Base-by-base conservation (phyloP, 805 yeast species). In the Ogataea ramenticola region DNA sequence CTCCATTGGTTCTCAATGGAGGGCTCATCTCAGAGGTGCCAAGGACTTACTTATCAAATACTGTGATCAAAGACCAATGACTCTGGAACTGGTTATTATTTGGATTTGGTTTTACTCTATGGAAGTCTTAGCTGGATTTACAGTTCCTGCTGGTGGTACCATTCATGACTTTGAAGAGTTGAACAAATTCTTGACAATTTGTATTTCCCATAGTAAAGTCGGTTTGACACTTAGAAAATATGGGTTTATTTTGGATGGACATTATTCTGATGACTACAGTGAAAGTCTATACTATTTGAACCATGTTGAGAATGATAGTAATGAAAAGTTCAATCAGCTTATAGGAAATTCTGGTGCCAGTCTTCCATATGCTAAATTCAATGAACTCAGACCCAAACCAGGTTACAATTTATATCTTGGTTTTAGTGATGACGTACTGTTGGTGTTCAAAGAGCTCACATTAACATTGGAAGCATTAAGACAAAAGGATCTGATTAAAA, bases 11-110 rank as follows among this genome's bases (percentile, higher is more conserved):
- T 74, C 77, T 32, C 75, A 76, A 49, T 82, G 88, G 89, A 64
- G 85, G 46, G 77, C 83, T 0, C 88, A 82, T 62, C 61, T 82
- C 16, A 61, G 76, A 49, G 87, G 87, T 14, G 87, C 86, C 1
- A 80, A 80, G 52, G 85, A 80, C 49, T 59, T 82, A 15, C 62
- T 82, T 14, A 59, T 78, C 41, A 78, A 75, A 49, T 75, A 76
- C 50, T 65, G 71, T 43, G 59, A 57, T 7, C 54, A 53, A 41
- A 54, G 53, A 11, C 58, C 62, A 14, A 61, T 56, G 44, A 55
- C 60, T 39, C 59, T 74, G 12, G 71, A 60, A 19, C 46, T 62
- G 16, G 56, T 57, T 5, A 57, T 64, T 36, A 58, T 62, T 53
- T 75, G 77, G 60, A 60, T 65, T 38, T 80, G 86, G 86, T 81